Conservation (phyloP, 2,329 filamentous ascomycete genomes). For the Cordyceps farinosa region DNA sequence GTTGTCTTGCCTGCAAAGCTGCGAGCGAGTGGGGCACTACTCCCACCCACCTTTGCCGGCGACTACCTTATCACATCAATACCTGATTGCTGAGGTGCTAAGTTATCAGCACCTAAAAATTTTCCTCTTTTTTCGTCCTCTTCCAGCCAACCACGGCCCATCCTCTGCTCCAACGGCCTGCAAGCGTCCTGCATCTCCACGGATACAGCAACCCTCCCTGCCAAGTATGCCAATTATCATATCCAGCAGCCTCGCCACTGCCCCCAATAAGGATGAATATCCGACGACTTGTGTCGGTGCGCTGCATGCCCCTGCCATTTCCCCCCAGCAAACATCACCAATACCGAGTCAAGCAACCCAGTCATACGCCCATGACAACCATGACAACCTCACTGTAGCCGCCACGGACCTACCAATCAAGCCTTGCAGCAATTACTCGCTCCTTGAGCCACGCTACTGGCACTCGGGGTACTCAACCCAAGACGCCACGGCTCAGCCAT, state of each 20-base stretch:
- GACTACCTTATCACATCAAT: no score
- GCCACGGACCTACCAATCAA: not conserved
- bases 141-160: not conserved
- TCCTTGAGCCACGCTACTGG: not conserved
- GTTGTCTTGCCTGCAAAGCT: constrained; percentile 12
- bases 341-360: not conserved
- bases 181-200: constrained; percentile 7
- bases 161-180: not conserved
- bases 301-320: not conserved
- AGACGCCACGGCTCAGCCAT: constrained; percentile 9
- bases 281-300: not conserved
- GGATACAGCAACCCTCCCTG: not conserved
- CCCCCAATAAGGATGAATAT: not conserved
- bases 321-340: not conserved
- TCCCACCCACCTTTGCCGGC: not conserved
- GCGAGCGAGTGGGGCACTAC: constrained; percentile 8
- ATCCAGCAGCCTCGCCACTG: not conserved
- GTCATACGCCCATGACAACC: not conserved
- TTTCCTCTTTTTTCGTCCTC: not conserved
- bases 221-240: not conserved
- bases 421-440: not conserved
- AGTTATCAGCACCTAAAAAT: not conserved
- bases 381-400: not conserved
- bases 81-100: no score
- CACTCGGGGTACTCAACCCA: not conserved